Conservation (phyloP, 495 filamentous ascomycete species). For the Emericellopsis terricola region DNA sequence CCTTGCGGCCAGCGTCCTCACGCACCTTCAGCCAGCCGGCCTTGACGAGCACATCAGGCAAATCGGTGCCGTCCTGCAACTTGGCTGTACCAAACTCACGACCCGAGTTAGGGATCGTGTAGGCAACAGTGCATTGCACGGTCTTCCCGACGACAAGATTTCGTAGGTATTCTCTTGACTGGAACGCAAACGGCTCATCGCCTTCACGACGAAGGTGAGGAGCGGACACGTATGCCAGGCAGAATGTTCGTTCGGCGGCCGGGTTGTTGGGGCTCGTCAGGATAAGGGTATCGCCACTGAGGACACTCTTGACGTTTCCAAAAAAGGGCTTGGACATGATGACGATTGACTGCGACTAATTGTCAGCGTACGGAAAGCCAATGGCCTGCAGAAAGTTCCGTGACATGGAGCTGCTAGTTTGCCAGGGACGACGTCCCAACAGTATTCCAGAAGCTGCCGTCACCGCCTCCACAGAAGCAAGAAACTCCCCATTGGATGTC, state of each 20-base stretch:
- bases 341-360: too few species aligned
- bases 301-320: conserved; percentile 81
- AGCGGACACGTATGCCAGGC: conserved; percentile 77
- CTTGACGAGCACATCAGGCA: conserved; percentile 65
- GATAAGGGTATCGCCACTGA: conserved; percentile 83
- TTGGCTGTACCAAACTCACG: conserved; percentile 73
- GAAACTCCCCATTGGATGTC: too few species aligned
- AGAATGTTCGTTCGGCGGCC: conserved; percentile 63
- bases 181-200: conserved; percentile 82
- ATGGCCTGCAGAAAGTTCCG: too few species aligned
- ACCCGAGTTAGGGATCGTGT: conserved; percentile 67
- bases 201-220: conserved; percentile 75
- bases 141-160: conserved; percentile 69
- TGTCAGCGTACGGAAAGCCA: too few species aligned
- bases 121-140: conserved; percentile 61
- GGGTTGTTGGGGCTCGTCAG: conserved; percentile 57
- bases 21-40: conserved; percentile 83
- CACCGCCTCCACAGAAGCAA: too few species aligned
- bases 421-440: too few species aligned
- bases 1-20: conserved; percentile 78
- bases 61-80: conserved; percentile 49
- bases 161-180: conserved; percentile 82
- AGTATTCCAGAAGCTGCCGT: too few species aligned
- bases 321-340: conserved; percentile 11
- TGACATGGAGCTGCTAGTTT: too few species aligned